Percentiles rank a stretch among this genome's conserved stretches.
phyloP scores from a whole-genome alignment of 306 rosid genomes.

The Vicia faba region DNA sequence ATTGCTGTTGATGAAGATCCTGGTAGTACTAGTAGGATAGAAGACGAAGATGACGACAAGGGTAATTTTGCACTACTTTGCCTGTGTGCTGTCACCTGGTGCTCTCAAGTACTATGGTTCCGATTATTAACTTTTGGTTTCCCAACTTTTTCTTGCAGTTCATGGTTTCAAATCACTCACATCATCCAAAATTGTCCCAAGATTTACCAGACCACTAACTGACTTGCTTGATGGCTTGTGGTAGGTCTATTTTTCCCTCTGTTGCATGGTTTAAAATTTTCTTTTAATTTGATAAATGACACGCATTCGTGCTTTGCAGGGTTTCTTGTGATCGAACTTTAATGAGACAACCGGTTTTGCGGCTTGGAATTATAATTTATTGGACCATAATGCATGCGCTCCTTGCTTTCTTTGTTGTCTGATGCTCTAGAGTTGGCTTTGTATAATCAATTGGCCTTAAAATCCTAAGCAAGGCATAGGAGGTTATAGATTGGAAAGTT shows the following conservation, averaged over 20 bases:
- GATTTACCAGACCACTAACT: slow-evolving; percentile 80
- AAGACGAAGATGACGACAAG: slow-evolving; percentile 95
- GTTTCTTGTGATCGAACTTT: slow-evolving; percentile 93
- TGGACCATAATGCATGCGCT: slow-evolving; percentile 91
- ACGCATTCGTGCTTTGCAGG: slow-evolving; percentile 53
- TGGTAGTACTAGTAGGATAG: slow-evolving; percentile 63
- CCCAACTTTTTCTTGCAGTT: slow-evolving; percentile 46
- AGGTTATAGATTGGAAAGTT: slow-evolving; percentile 28
- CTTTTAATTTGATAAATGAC: slow-evolving; percentile 14
- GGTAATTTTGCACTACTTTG: slow-evolving; percentile 51
- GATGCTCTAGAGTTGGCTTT: slow-evolving; percentile 29
- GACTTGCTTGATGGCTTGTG: slow-evolving; percentile 96
- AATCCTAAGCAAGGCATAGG: slow-evolving; percentile 8
- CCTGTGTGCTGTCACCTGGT: slow-evolving; percentile 20
- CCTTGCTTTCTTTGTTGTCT: slow-evolving; percentile 65
- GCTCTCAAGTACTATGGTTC: background rate
- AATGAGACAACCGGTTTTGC: slow-evolving; percentile 85
- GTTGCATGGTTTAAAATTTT: slow-evolving; percentile 10
- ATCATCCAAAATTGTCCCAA: slow-evolving; percentile 84
- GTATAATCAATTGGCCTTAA: slow-evolving; percentile 30
- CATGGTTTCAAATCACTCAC: slow-evolving; percentile 97
- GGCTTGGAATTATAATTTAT: slow-evolving; percentile 83
- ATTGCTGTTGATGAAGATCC: slow-evolving; percentile 88
- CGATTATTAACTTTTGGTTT: slow-evolving; percentile 34
- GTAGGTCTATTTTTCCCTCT: slow-evolving; percentile 48